These are phyloP conservation scores for Aphanomyces invadans DNA, from an alignment of 352 stramenopile genomes.

Conservation along the genomic window DNA sequence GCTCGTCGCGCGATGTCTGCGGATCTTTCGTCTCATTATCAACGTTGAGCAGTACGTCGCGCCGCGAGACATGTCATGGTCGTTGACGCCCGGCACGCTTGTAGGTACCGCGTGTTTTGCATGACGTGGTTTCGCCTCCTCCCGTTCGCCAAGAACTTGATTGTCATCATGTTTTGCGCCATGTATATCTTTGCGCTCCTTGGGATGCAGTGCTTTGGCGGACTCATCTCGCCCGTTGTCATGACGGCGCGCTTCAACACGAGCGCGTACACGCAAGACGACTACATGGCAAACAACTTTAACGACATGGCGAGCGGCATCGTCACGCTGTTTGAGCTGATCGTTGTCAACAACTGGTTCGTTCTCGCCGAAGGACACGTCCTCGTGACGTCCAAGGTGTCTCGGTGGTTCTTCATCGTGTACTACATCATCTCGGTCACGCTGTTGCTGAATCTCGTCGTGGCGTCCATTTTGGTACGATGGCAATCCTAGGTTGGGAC, in stretches of 20 bases:
- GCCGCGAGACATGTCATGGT: too few species aligned
- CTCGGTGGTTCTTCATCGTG: constrained; percentile 58
- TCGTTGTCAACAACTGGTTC: constrained; percentile 79
- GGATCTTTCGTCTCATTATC: constrained; percentile 24
- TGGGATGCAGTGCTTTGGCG: constrained; percentile 27
- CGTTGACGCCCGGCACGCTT: background rate
- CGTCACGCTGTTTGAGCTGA: constrained; percentile 57
- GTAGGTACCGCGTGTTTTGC: constrained; percentile 25
- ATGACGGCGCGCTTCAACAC: background rate
- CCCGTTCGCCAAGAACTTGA: constrained; percentile 26
- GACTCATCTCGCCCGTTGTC: constrained; percentile 16
- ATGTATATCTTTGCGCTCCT: constrained; percentile 33
- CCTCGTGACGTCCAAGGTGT: constrained; percentile 48
- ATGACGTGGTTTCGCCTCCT: constrained; percentile 24
- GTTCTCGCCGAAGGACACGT: constrained; percentile 57
- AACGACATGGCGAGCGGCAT: constrained; percentile 59
- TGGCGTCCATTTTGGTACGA: constrained; percentile 35
- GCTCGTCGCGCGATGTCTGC: constrained; percentile 49
- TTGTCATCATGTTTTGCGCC: constrained; percentile 26
- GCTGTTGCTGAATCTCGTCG: constrained; percentile 61
- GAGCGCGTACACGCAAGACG: constrained; percentile 23
- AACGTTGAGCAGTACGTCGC: constrained; percentile 19
- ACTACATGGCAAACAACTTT: constrained; percentile 76
- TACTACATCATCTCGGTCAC: constrained; percentile 67
- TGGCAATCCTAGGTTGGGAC: too few species aligned